A percentile compares a stretch with the other conserved stretches of the same genome.
Conservation (phyloP, 768 basidiomycete genomes). For the Tylopilus subfusipes region DNA sequence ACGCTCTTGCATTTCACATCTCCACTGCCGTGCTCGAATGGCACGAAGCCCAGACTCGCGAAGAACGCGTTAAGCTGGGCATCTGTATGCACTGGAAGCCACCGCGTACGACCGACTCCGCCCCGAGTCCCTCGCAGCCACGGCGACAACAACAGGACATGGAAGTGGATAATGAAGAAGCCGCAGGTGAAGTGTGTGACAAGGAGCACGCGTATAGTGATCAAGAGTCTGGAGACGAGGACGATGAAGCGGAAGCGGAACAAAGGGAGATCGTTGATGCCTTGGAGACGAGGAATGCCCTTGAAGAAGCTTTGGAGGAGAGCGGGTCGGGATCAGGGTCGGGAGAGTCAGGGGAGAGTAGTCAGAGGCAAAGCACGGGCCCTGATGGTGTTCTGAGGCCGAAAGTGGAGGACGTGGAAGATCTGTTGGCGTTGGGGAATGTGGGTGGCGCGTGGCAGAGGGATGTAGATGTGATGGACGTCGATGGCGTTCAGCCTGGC, state of each 20-base stretch:
- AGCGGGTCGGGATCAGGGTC: conserved; percentile 28
- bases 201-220: conserved; percentile 26
- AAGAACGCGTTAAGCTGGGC: conserved; percentile 62
- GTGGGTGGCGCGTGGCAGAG: conserved; percentile 17
- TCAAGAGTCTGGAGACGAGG: conserved; percentile 52
- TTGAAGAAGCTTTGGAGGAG: conserved; percentile 58
- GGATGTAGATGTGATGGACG: conserved; percentile 33
- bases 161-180: conserved; percentile 29
- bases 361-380: conserved; percentile 31
- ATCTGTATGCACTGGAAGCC: conserved; percentile 66
- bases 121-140: conserved; percentile 22
- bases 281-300: conserved; percentile 48
- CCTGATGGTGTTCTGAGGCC: conserved; percentile 35
- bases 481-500: conserved; percentile 22
- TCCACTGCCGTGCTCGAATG: conserved; percentile 83
- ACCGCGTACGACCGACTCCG: conserved; percentile 33
- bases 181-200: conserved; percentile 18
- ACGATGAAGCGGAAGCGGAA: conserved; percentile 57
- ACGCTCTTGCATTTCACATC: conserved; percentile 76
- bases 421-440: conserved; percentile 40
- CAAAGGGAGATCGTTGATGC: conserved; percentile 54
- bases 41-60: conserved; percentile 68
- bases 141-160: conserved; percentile 31
- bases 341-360: conserved; percentile 34
- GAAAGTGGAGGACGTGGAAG: conserved; percentile 58